phyloP scores from a whole-genome alignment of 441 rosid genomes.

The Rhodomyrtus psidioides region DNA sequence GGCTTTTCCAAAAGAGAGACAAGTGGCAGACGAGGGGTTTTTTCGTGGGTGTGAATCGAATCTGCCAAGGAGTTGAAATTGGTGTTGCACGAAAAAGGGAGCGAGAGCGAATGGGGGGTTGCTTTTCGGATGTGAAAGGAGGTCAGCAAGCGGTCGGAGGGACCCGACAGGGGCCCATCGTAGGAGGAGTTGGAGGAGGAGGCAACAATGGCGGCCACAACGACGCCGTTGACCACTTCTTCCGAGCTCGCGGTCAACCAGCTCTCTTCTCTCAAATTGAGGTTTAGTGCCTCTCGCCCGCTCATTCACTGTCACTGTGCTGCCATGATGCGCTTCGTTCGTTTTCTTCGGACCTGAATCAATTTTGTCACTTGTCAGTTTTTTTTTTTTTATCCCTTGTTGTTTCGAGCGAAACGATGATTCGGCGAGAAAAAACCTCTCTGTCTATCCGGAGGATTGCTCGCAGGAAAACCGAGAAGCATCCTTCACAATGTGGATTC shows the following conservation, averaged over 20 bases:
- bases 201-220: slow-evolving; percentile 24
- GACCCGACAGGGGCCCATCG: slow-evolving; percentile 20
- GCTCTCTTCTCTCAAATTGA: slow-evolving; percentile 51
- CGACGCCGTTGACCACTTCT: slow-evolving; percentile 62
- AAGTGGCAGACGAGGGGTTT: not conserved
- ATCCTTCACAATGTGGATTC: not conserved
- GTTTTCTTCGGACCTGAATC: not conserved
- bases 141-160: slow-evolving; percentile 67
- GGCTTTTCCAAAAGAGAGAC: not conserved
- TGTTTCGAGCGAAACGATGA: not conserved
- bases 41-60: not conserved
- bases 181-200: not conserved
- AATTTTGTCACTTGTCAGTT: fast-evolving
- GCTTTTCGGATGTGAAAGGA: slow-evolving; percentile 31
- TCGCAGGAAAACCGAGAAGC: not conserved
- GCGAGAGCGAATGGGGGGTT: not conserved
- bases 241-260: slow-evolving; percentile 32
- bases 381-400: not conserved
- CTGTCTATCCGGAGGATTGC: not conserved
- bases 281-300: slow-evolving; percentile 17
- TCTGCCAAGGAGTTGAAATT: not conserved
- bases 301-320: not conserved
- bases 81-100: not conserved
- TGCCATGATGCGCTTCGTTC: not conserved
- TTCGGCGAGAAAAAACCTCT: not conserved